These are phyloP conservation scores for Claviceps purpurea DNA, from an alignment of 2,329 filamentous ascomycete genomes.

Conservation along the genomic window DNA sequence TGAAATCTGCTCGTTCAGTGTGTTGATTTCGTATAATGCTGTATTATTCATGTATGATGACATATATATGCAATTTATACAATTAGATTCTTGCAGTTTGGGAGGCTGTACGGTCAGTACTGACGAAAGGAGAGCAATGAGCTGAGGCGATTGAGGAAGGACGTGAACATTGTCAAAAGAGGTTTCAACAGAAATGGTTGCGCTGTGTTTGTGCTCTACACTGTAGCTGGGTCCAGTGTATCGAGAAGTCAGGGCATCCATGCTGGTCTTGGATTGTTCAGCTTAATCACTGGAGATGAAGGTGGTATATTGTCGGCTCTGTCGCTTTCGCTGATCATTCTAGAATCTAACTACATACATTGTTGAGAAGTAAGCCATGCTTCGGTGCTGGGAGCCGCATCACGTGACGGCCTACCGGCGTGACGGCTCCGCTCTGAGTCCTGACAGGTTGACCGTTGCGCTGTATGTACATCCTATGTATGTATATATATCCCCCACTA, in stretches of 20 bases:
- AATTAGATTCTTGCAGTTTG: not conserved
- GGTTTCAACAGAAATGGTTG: slow-evolving; percentile 77
- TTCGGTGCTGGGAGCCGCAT: too few relatives aligned
- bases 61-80: too few relatives aligned
- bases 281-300: too few relatives aligned
- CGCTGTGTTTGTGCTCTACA: slow-evolving; percentile 65
- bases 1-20: slow-evolving; percentile 89
- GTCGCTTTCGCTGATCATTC: too few relatives aligned
- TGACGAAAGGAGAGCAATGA: slow-evolving; percentile 95
- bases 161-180: slow-evolving; percentile 79
- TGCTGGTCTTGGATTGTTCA: not conserved
- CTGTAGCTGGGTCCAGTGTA: slow-evolving; percentile 72
- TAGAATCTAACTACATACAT: too few relatives aligned
- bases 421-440: too few relatives aligned
- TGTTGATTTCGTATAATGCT: slow-evolving; percentile 92
- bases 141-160: slow-evolving; percentile 83
- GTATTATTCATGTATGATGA: slow-evolving; percentile 2
- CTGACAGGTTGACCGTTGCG: too few relatives aligned
- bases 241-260: slow-evolving; percentile 29
- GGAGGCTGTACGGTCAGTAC: slow-evolving; percentile 17
- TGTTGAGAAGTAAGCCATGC: too few relatives aligned
- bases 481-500: too few relatives aligned
- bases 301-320: too few relatives aligned
- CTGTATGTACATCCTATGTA: too few relatives aligned
- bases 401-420: too few relatives aligned